Percentiles rank a stretch among this genome's conserved stretches.
These are phyloP conservation scores for Penicillium sp. DNA, from an alignment of 2,329 filamentous ascomycete species.

Conservation along the genomic window DNA sequence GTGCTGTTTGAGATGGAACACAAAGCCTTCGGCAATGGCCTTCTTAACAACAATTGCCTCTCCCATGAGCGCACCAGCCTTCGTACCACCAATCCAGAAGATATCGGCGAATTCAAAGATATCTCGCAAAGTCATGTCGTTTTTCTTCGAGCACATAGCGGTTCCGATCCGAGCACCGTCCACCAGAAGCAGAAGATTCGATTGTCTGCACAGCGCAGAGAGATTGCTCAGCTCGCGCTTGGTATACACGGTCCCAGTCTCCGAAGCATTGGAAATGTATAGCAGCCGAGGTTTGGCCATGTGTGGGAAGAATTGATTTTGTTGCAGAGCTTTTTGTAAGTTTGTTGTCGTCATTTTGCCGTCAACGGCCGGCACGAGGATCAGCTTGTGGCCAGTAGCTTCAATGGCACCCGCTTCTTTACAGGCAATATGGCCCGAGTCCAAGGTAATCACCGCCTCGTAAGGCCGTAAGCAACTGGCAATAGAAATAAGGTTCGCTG, in stretches of 20 bases:
- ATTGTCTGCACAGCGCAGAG: constrained; percentile 49
- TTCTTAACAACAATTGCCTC: constrained; percentile 57
- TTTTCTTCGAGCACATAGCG: constrained; percentile 49
- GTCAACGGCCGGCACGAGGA: constrained; percentile 50
- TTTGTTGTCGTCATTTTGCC: constrained; percentile 54
- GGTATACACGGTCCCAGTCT: constrained; percentile 56
- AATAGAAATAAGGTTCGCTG: constrained; percentile 58
- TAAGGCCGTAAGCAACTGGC: constrained; percentile 56
- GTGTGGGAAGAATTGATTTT: constrained; percentile 58
- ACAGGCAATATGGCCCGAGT: constrained; percentile 55
- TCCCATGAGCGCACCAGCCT: constrained; percentile 56
- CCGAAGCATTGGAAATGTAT: constrained; percentile 58
- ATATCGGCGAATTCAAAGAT: constrained; percentile 55
- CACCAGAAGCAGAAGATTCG: constrained; percentile 50
- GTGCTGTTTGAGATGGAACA: constrained; percentile 58
- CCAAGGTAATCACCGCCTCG: constrained; percentile 57
- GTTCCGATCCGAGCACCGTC: constrained; percentile 54
- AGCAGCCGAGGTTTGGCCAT: constrained; percentile 58
- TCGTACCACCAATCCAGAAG: constrained; percentile 61
- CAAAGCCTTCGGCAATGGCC: constrained; percentile 51
- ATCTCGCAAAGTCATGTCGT: constrained; percentile 51
- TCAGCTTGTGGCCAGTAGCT: constrained; percentile 58
- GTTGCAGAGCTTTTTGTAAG: constrained; percentile 49
- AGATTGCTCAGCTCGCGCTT: constrained; percentile 49
- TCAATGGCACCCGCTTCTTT: constrained; percentile 58